Evolutionary conservation across 129 eudicot species (phyloP), one percentile per base, ranked within the genome.

Genomic region (Flaveria linearis): DNA sequence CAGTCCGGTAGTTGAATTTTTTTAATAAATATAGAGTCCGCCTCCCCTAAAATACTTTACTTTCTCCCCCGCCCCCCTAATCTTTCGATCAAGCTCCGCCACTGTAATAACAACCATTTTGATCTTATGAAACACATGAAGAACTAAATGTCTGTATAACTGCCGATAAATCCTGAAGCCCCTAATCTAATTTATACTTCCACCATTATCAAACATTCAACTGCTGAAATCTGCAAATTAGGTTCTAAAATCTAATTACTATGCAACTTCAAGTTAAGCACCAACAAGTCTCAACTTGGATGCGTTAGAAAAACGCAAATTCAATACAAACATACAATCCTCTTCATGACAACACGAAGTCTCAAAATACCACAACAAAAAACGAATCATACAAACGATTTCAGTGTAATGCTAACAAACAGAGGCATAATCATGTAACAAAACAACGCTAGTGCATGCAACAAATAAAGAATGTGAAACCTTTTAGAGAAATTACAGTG

Each of bases 321-420:
- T 47, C 63, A 18, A 53, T 28, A 49, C n/a, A 2, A 1, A 18
- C 57, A n/a, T 58, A 25, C 61, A 33, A 66, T 20, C 55, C 52
- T 2, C 53, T 18, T 47, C 30, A 62, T 12, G 9, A 60, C 1
- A 45, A 25, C 46, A 53, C 22, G 16, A 49, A 9, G 13, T 20
- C 30, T 1, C 28, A 77, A 1, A 68, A 18, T 49, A 28, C 51
- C 12, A 2, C 9, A 8, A 23, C 26, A 51, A 22, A 76, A 6
- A 65, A 36, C 26, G 12, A 20, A 51, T 10, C 28, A 33, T 9
- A 76, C 25, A 41, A 41, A 28, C 42, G 0, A 25, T 25, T 58
- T 30, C 51, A 58, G 15, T 57, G 64, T 7, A 69, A 55, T 2
- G 8, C 68, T 69, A 69, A 42, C 17, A 78, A 69, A 28, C 76